A percentile compares a stretch with the other conserved stretches of the same genome.
Conservation (phyloP, 2,329 filamentous ascomycete species). For the Didymella glomerata region DNA sequence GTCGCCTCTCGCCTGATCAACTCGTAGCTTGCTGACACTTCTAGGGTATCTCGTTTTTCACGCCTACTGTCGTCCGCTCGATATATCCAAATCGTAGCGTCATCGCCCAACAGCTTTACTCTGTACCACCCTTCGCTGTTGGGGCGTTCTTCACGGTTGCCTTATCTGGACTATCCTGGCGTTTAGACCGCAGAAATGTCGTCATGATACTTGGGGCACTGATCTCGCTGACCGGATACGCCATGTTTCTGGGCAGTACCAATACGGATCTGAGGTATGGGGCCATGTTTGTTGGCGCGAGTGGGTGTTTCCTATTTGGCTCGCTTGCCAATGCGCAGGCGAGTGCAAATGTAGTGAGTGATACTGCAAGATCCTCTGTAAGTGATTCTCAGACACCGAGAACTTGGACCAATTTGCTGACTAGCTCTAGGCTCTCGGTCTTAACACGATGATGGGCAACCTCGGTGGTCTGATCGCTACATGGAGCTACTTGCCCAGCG, state of each 20-base stretch:
- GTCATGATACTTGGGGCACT: background rate
- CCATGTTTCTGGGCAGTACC: background rate
- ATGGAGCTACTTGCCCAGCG: background rate
- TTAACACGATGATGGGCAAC: background rate
- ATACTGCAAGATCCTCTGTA: background rate
- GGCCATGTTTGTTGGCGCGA: background rate
- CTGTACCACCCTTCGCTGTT: background rate
- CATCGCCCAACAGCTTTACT: background rate
- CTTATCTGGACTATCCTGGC: background rate
- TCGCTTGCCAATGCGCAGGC: background rate
- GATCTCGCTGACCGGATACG: background rate
- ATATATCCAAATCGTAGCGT: background rate
- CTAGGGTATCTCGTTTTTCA: slow-evolving; percentile 1
- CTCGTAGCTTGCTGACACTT: background rate
- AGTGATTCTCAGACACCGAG: background rate
- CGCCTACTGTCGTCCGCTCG: background rate
- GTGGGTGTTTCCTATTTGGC: background rate
- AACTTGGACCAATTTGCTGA: background rate
- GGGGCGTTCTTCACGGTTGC: background rate
- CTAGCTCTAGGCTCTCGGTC: background rate
- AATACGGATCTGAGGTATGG: background rate
- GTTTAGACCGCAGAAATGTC: background rate
- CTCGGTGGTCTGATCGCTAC: background rate
- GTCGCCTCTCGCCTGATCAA: background rate
- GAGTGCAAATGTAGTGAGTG: background rate